These are phyloP conservation scores for Colletotrichum sp. DNA, from an alignment of 2,329 filamentous ascomycete genomes.

Conservation along the genomic window DNA sequence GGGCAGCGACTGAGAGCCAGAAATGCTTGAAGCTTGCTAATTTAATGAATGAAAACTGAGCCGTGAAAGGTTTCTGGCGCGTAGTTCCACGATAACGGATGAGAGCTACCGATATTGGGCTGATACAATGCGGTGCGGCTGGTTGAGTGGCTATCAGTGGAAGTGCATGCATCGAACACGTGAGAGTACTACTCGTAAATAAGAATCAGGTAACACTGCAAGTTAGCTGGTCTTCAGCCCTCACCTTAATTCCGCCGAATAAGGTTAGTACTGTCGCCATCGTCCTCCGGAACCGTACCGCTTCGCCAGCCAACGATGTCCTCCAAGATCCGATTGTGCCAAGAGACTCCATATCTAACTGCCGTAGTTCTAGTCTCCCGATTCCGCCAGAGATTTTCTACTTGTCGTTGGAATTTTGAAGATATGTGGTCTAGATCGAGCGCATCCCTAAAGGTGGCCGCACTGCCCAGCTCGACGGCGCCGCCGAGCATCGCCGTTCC, in stretches of 20 bases:
- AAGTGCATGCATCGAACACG: not conserved
- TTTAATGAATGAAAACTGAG: not conserved
- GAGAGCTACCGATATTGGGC: not conserved
- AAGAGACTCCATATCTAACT: not conserved
- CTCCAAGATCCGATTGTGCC: not conserved
- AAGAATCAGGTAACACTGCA: not conserved
- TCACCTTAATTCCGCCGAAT: not conserved
- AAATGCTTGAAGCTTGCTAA: not conserved
- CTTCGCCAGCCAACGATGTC: not conserved
- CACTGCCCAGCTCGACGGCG: not conserved
- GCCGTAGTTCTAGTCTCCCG: not conserved
- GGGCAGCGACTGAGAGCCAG: fast-evolving
- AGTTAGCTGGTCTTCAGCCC: not conserved
- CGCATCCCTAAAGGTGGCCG: not conserved
- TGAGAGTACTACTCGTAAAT: not conserved
- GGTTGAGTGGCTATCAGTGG: not conserved
- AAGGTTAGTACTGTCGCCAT: not conserved
- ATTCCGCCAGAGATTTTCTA: not conserved
- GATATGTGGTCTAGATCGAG: not conserved
- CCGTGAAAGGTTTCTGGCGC: not conserved
- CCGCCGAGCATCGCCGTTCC: not conserved
- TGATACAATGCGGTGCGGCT: not conserved
- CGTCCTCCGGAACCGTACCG: not conserved
- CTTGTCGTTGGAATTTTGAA: not conserved
- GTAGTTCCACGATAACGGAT: not conserved